Conservation (phyloP, 2,329 filamentous ascomycete genomes). For the Alternaria sp. region DNA sequence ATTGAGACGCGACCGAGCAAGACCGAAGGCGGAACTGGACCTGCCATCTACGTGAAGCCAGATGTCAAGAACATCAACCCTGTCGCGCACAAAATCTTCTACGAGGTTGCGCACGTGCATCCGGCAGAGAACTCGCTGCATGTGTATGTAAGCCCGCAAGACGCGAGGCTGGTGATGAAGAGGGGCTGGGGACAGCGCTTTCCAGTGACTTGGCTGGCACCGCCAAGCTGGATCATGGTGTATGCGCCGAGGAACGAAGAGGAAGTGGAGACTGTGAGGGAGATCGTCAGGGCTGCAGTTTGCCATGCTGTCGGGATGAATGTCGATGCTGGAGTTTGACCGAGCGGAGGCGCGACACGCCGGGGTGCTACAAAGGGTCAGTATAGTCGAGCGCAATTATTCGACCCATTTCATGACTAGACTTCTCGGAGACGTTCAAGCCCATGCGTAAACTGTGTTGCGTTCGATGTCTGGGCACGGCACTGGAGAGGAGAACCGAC, state of each 20-base stretch:
- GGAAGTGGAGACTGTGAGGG: conserved; percentile 71
- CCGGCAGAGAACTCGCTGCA: conserved; percentile 78
- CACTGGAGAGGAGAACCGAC: conserved; percentile 27
- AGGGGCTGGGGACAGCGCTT: conserved; percentile 78
- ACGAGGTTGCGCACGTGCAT: conserved; percentile 68
- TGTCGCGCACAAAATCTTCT: conserved; percentile 38
- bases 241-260: conserved; percentile 76
- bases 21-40: conserved; percentile 42
- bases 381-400: background rate
- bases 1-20: conserved; percentile 32
- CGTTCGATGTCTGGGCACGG: background rate
- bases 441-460: background rate
- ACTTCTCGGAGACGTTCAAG: background rate
- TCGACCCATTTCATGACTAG: background rate
- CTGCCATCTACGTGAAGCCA: conserved; percentile 38
- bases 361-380: background rate
- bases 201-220: conserved; percentile 48
- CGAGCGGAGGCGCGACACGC: background rate
- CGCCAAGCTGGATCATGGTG: conserved; percentile 63
- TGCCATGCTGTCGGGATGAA: conserved; percentile 63
- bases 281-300: conserved; percentile 75
- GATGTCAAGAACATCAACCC: conserved; percentile 36
- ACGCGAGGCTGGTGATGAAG: conserved; percentile 73
- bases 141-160: conserved; percentile 77
- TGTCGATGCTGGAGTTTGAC: conserved; percentile 2